phyloP scores from a whole-genome alignment of 768 basidiomycete species.

The Phanerochaete carnosa region DNA sequence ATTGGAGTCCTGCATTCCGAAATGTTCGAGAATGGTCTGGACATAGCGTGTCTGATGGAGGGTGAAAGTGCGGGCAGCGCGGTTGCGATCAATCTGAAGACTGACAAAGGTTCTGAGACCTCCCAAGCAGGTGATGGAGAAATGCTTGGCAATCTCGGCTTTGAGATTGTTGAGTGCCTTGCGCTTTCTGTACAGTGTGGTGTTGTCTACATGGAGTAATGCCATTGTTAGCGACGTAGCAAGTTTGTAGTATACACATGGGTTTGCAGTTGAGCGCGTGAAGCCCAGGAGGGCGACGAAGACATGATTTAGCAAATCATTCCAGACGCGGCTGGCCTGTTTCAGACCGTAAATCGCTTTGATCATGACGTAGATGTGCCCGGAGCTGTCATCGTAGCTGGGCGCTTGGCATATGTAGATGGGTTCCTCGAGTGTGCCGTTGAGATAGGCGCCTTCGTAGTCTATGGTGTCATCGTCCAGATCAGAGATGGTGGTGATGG shows the following conservation, averaged over 20 bases:
- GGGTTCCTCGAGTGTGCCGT: conserved; percentile 25
- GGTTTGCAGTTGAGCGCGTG: conserved; percentile 21
- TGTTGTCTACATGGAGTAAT: conserved; percentile 33
- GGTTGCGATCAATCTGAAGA: conserved; percentile 26
- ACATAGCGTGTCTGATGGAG: conserved; percentile 27
- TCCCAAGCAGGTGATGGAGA: conserved; percentile 21
- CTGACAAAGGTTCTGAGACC: conserved; percentile 27
- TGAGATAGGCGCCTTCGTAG: conserved; percentile 23
- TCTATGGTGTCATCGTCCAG: conserved; percentile 15
- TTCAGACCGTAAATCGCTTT: conserved; percentile 43
- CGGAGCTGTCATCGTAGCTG: conserved; percentile 17
- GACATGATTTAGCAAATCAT: conserved; percentile 28
- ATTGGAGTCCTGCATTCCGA: conserved; percentile 26
- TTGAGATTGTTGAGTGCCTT: conserved; percentile 10
- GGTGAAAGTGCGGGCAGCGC: conserved; percentile 13
- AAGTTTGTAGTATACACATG: conserved; percentile 17
- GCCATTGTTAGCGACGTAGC: conserved; percentile 12
- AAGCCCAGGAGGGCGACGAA: conserved; percentile 17
- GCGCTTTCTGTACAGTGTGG: neutral
- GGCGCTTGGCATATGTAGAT: conserved; percentile 27
- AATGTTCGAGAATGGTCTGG: conserved; percentile 21
- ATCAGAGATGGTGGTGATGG: conserved; percentile 20
- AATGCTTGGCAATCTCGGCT: conserved; percentile 17
- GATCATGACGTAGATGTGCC: neutral
- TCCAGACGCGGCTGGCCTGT: conserved; percentile 37